A percentile compares a stretch with the other conserved stretches of the same genome.
Evolutionary conservation across 73 alveolate genomes (phyloP).

Genomic region (Blepharisma stoltei): DNA sequence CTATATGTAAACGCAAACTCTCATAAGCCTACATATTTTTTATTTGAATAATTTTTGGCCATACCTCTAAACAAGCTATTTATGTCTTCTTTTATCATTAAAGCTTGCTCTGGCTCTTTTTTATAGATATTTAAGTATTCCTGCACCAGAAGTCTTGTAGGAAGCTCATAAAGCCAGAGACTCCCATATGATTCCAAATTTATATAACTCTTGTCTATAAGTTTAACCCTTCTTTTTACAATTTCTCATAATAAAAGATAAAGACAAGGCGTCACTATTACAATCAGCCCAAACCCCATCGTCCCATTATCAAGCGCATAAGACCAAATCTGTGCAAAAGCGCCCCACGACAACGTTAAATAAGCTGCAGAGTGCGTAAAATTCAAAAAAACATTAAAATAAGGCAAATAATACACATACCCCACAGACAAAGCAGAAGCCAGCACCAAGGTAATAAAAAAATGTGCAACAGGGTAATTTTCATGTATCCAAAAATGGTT

Average conservation of each 20-base stretch:
- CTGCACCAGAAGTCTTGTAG: no score
- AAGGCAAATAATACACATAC: neutral
- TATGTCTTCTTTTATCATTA: no score
- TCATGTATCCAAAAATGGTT: neutral
- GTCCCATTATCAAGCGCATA: neutral
- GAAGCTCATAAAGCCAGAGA: no score
- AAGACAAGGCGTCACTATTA: neutral
- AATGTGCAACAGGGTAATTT: neutral
- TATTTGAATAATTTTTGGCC: no score
- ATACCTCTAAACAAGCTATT: no score
- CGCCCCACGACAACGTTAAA: neutral
- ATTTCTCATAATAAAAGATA: neutral
- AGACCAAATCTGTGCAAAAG: neutral
- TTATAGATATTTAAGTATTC: no score
- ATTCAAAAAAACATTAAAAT: neutral
- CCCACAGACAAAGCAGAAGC: neutral
- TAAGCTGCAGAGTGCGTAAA: neutral
- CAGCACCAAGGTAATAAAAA: neutral
- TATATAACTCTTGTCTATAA: neutral
- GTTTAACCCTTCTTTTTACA: neutral
- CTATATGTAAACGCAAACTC: no score
- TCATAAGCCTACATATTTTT: no score
- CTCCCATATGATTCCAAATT: no score
- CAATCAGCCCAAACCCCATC: slow-evolving; percentile 16
- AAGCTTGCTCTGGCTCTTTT: no score